phyloP scores from a whole-genome alignment of 208 protist species.

The Paratrypanosoma confusum region DNA sequence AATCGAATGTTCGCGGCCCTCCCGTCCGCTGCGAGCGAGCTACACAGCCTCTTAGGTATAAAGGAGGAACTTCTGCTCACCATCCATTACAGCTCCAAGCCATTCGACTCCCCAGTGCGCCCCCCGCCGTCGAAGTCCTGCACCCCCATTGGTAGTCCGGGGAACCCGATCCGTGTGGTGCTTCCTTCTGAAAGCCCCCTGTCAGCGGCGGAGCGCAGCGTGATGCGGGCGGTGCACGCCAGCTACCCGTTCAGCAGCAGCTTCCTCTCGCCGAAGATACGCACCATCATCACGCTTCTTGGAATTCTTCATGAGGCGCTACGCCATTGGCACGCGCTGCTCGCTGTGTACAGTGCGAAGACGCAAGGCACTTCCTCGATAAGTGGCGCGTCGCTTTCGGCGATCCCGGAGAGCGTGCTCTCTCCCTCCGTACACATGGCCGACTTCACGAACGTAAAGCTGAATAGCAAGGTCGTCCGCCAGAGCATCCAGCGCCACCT shows the following conservation, averaged over 20 bases:
- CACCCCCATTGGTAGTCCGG: slow-evolving; percentile 13
- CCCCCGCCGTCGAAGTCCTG: too few species aligned
- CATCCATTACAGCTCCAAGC: slow-evolving; percentile 55
- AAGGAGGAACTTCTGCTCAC: slow-evolving; percentile 18
- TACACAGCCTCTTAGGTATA: neutral
- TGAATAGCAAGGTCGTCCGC: slow-evolving; percentile 75
- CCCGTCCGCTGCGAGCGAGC: neutral
- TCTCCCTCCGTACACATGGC: slow-evolving; percentile 23
- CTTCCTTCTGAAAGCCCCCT: slow-evolving; percentile 15
- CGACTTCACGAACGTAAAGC: slow-evolving; percentile 58
- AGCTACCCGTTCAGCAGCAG: slow-evolving; percentile 37
- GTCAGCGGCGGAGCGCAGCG: slow-evolving; percentile 8
- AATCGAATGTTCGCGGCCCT: too few species aligned
- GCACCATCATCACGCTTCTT: slow-evolving; percentile 52
- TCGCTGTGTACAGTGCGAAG: slow-evolving; percentile 11
- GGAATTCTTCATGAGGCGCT: slow-evolving; percentile 34
- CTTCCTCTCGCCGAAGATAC: slow-evolving; percentile 33
- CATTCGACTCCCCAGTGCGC: slow-evolving; percentile 33
- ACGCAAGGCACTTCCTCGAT: too few species aligned
- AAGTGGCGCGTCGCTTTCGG: too few species aligned
- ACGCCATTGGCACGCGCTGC: slow-evolving; percentile 34
- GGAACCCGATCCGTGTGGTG: slow-evolving; percentile 19
- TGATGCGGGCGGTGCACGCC: slow-evolving; percentile 12
- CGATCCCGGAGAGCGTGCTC: slow-evolving; percentile 10
- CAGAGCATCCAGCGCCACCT: slow-evolving; percentile 64